A percentile compares a stretch with the other conserved stretches of the same genome.
Conservation (phyloP, 306 rosid genomes). For the Quercus gilva region DNA sequence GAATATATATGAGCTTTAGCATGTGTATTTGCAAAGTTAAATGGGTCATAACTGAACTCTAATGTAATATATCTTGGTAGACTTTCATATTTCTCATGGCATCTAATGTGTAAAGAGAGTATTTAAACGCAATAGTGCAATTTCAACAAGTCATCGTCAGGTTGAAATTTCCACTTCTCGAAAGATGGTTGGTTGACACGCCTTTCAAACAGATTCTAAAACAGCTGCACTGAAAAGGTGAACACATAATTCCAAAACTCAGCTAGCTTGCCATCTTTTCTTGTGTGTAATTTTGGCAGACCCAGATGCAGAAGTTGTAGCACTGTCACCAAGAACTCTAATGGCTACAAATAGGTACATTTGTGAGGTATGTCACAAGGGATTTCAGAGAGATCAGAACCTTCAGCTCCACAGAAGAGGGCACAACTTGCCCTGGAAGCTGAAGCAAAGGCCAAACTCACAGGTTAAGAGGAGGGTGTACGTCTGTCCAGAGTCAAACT, state of each 20-base stretch:
- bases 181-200: not conserved
- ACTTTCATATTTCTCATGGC: too few species aligned
- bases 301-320: slow-evolving; percentile 80
- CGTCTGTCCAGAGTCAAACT: slow-evolving; percentile 73
- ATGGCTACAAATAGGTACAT: slow-evolving; percentile 89
- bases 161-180: too few species aligned
- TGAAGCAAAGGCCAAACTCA: slow-evolving; percentile 56
- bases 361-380: slow-evolving; percentile 92
- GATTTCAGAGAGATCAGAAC: slow-evolving; percentile 86
- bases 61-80: too few species aligned
- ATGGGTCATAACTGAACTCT: too few species aligned
- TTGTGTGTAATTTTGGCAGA: slow-evolving; percentile 28
- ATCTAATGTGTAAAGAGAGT: too few species aligned
- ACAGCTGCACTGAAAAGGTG: not conserved
- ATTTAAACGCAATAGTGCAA: too few species aligned
- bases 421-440: slow-evolving; percentile 94
- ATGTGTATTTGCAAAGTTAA: too few species aligned
- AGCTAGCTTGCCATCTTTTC: not conserved
- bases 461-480: slow-evolving; percentile 78
- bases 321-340: slow-evolving; percentile 76
- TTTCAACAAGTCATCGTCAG: too few species aligned
- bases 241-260: not conserved
- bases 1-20: too few species aligned
- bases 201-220: not conserved
- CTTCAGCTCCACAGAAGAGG: slow-evolving; percentile 86